Evolutionary conservation across 2,329 filamentous ascomycete genomes (phyloP).

Genomic region (Didymella glomerata): DNA sequence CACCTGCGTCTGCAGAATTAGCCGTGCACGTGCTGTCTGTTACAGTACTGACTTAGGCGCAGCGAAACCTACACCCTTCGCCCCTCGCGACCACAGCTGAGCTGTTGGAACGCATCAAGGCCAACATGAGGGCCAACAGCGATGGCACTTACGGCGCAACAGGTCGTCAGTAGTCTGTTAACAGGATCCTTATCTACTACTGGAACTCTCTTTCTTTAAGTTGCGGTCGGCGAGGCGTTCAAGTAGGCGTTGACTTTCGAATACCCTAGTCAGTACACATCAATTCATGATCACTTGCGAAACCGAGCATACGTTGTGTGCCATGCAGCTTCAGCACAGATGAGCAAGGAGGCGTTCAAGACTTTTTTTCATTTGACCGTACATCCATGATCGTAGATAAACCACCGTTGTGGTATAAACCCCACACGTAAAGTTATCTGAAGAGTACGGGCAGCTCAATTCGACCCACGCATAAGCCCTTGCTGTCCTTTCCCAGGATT

Average conservation of each 20-base stretch:
- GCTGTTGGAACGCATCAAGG: slow-evolving; percentile 72
- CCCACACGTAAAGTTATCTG: not conserved
- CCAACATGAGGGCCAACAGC: slow-evolving; percentile 65
- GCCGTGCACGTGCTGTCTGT: not conserved
- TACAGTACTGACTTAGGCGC: not conserved
- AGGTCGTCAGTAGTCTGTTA: not conserved
- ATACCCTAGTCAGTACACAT: slow-evolving; percentile 10
- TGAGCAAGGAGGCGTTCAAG: not conserved
- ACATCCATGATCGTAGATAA: not conserved
- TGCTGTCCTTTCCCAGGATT: no score
- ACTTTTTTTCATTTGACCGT: not conserved
- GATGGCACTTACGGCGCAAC: slow-evolving; percentile 21
- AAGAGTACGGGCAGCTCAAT: not conserved
- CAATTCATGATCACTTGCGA: not conserved
- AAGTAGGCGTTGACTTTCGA: not conserved
- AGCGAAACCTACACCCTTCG: slow-evolving; percentile 72
- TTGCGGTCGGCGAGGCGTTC: not conserved
- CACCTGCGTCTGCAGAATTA: not conserved
- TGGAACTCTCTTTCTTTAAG: not conserved
- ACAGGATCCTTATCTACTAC: not conserved
- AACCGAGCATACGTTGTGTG: not conserved
- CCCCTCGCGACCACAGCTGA: slow-evolving; percentile 68
- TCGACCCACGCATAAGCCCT: no score
- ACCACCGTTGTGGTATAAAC: not conserved
- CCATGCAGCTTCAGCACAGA: not conserved